Conservation (phyloP, 768 basidiomycete species). For the Suillus lakei region DNA sequence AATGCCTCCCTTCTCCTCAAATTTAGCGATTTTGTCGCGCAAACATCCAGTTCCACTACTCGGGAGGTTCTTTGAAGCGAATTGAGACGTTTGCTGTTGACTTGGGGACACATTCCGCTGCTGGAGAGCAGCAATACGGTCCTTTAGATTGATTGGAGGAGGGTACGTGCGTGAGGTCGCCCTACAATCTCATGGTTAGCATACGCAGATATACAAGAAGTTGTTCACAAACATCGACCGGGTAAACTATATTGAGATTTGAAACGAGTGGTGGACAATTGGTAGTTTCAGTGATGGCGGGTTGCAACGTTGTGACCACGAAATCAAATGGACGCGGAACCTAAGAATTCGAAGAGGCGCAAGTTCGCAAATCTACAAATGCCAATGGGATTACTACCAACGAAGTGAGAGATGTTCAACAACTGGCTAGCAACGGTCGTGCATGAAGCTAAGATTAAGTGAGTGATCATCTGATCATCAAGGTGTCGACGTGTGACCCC, state of each 20-base stretch:
- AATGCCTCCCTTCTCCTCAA: slow-evolving; percentile 77
- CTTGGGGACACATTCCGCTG: slow-evolving; percentile 47
- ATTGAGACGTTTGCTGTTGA: slow-evolving; percentile 38
- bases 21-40: slow-evolving; percentile 78
- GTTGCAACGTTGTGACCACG: background rate
- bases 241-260: slow-evolving; percentile 1
- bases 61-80: slow-evolving; percentile 34
- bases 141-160: slow-evolving; percentile 63
- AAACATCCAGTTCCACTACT: slow-evolving; percentile 37
- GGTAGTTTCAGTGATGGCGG: background rate
- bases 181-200: slow-evolving; percentile 29
- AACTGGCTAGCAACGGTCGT: slow-evolving; percentile 10
- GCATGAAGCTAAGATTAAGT: slow-evolving; percentile 12
- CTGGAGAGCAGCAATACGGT: slow-evolving; percentile 83
- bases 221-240: slow-evolving; percentile 24
- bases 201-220: background rate
- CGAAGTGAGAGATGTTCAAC: slow-evolving; percentile 11
- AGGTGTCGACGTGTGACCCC: background rate
- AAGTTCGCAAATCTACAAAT: slow-evolving; percentile 10
- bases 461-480: slow-evolving; percentile 2
- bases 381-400: background rate
- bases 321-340: background rate
- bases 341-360: background rate
- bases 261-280: background rate
- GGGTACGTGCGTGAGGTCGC: slow-evolving; percentile 29